Evolutionary conservation across 495 filamentous ascomycete genomes (phyloP).

Genomic region (Talaromyces trachyspermus): DNA sequence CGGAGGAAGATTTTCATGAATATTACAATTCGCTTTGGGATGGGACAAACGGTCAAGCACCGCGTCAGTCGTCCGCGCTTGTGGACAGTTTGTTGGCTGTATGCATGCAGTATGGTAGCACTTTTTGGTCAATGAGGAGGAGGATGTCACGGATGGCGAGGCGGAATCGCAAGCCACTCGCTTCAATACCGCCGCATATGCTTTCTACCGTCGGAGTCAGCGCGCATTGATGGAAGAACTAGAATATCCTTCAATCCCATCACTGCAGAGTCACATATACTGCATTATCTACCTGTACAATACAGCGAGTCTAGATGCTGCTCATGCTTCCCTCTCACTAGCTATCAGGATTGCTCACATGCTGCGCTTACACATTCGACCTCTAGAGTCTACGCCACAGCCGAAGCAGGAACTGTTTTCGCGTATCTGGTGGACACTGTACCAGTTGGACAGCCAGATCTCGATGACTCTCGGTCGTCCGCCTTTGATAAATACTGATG

Average conservation of each 20-base stretch:
- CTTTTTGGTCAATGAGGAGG: no score
- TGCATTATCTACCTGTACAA: slow-evolving; percentile 15
- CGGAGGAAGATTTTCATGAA: slow-evolving; percentile 34
- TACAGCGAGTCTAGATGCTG: slow-evolving; percentile 5
- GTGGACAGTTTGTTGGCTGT: slow-evolving; percentile 11
- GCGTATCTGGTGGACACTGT: slow-evolving; percentile 10
- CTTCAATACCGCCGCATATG: background rate
- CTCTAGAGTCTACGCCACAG: slow-evolving; percentile 1
- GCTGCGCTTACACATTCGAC: slow-evolving; percentile 8
- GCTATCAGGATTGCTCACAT: slow-evolving; percentile 10
- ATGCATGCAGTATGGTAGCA: slow-evolving; percentile 13
- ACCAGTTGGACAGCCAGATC: slow-evolving; percentile 8
- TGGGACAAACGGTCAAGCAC: background rate
- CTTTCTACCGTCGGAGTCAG: slow-evolving; percentile 9
- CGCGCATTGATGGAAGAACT: slow-evolving; percentile 7
- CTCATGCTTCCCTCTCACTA: slow-evolving; percentile 2
- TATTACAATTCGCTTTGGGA: slow-evolving; percentile 38
- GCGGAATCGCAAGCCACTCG: no score
- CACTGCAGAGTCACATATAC: slow-evolving; percentile 15
- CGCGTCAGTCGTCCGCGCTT: slow-evolving; percentile 4
- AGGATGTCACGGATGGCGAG: no score
- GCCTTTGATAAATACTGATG: background rate
- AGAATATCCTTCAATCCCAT: slow-evolving; percentile 9
- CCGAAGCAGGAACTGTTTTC: slow-evolving; percentile 6
- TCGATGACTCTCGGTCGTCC: slow-evolving; percentile 8